Conservation (phyloP, 108 stramenopile genomes). For the Pseudonitzschia multiseries region DNA sequence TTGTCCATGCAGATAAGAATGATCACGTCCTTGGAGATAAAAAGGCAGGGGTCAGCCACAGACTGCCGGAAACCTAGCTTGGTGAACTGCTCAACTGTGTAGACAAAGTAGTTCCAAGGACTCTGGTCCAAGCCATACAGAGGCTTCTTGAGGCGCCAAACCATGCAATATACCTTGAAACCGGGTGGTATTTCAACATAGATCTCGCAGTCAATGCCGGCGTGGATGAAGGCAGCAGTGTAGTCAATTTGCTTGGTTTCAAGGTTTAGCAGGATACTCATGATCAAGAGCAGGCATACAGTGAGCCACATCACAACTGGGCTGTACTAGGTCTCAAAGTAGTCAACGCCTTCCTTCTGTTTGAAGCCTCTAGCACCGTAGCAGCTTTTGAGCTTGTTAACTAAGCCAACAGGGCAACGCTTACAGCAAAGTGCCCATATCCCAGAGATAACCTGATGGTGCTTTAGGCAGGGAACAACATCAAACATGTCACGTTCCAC, state of each 20-base stretch:
- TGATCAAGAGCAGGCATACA: slow-evolving; percentile 35
- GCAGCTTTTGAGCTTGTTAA: slow-evolving; percentile 51
- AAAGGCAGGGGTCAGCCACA: too few relatives aligned
- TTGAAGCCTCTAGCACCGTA: slow-evolving; percentile 53
- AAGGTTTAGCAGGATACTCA: slow-evolving; percentile 29
- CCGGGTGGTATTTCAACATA: slow-evolving; percentile 49
- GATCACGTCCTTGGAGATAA: too few relatives aligned
- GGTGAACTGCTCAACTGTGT: not conserved
- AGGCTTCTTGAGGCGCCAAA: not conserved
- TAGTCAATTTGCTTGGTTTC: slow-evolving; percentile 49
- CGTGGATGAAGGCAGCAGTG: slow-evolving; percentile 50
- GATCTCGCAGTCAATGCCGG: slow-evolving; percentile 29
- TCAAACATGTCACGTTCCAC: too few relatives aligned
- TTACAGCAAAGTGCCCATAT: too few relatives aligned
- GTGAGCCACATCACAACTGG: slow-evolving; percentile 60
- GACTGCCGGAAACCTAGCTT: too few relatives aligned
- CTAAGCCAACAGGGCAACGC: too few relatives aligned
- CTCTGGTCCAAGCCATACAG: slow-evolving; percentile 32
- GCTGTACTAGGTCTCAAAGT: slow-evolving; percentile 46
- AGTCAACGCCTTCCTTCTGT: slow-evolving; percentile 61
- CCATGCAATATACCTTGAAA: slow-evolving; percentile 28
- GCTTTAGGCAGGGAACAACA: too few relatives aligned
- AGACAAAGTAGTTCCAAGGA: slow-evolving; percentile 31
- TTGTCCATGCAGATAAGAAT: too few relatives aligned
- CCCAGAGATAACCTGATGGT: too few relatives aligned